Evolutionary conservation across 306 rosid species (phyloP).

Genomic region (Alnus glutinosa): DNA sequence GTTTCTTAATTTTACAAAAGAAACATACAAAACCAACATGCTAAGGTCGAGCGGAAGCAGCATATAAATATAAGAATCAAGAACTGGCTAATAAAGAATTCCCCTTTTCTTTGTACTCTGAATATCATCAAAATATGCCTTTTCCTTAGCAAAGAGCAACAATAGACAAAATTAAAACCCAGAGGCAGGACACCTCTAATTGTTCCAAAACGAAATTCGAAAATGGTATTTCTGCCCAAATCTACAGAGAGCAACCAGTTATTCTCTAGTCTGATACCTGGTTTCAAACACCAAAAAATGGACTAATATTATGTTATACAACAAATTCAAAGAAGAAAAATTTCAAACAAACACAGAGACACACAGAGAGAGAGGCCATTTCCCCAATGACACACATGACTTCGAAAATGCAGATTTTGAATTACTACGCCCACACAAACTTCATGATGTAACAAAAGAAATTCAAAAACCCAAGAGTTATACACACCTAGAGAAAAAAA

Average conservation of each 20-base stretch:
- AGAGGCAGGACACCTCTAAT: neutral
- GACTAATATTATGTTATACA: neutral
- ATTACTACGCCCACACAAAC: too few species aligned
- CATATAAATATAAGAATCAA: neutral
- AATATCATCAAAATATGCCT: neutral
- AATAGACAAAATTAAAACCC: neutral
- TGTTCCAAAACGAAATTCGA: neutral
- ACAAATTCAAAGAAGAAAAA: too few species aligned
- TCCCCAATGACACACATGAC: too few species aligned
- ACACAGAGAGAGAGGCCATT: neutral
- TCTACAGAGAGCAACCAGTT: neutral
- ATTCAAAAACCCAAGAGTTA: neutral
- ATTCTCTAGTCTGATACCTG: neutral
- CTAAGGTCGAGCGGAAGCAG: neutral
- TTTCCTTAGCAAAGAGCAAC: neutral
- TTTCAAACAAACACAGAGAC: neutral
- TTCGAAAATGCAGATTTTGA: too few species aligned
- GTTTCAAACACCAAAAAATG: neutral
- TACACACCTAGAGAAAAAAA: neutral
- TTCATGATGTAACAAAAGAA: neutral
- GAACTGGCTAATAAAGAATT: neutral
- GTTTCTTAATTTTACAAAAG: neutral
- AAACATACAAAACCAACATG: neutral
- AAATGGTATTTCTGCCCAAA: neutral
- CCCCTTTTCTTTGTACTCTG: neutral